Evolutionary conservation across 2,329 filamentous ascomycete species (phyloP).

Genomic region (Trichothecium roseum): DNA sequence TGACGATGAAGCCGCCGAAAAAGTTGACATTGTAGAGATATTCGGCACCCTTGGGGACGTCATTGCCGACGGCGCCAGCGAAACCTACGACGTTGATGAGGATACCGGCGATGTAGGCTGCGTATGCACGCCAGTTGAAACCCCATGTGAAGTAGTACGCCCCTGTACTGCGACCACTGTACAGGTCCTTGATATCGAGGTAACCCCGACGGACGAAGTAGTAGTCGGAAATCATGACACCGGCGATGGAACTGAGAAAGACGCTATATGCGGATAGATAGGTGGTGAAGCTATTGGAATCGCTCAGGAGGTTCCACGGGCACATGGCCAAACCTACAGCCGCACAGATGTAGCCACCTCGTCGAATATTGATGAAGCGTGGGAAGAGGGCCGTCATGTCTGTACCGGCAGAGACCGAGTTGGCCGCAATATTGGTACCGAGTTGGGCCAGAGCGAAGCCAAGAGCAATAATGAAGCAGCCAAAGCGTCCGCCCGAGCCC

Average conservation of each 20-base stretch:
- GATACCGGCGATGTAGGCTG: constrained; percentile 73
- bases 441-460: constrained; percentile 72
- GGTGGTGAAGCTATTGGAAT: constrained; percentile 76
- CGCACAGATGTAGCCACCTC: constrained; percentile 80
- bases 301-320: constrained; percentile 69
- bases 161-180: constrained; percentile 54
- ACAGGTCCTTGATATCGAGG: constrained; percentile 67
- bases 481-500: constrained; percentile 57
- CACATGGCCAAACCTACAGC: constrained; percentile 74
- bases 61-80: constrained; percentile 62
- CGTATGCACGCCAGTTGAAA: constrained; percentile 75
- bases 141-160: constrained; percentile 69
- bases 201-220: constrained; percentile 78
- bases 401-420: constrained; percentile 73
- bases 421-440: constrained; percentile 80
- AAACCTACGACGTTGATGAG: constrained; percentile 89
- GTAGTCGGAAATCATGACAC: constrained; percentile 85
- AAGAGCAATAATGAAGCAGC: constrained; percentile 61
- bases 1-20: constrained; percentile 72
- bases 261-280: constrained; percentile 89
- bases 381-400: constrained; percentile 75
- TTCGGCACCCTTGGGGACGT: constrained; percentile 66
- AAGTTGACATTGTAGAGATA: constrained; percentile 91
- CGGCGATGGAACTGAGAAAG: constrained; percentile 86
- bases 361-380: constrained; percentile 72